Conservation (phyloP, 345 rosid species). For the Cardamine chenopodiifolia region DNA sequence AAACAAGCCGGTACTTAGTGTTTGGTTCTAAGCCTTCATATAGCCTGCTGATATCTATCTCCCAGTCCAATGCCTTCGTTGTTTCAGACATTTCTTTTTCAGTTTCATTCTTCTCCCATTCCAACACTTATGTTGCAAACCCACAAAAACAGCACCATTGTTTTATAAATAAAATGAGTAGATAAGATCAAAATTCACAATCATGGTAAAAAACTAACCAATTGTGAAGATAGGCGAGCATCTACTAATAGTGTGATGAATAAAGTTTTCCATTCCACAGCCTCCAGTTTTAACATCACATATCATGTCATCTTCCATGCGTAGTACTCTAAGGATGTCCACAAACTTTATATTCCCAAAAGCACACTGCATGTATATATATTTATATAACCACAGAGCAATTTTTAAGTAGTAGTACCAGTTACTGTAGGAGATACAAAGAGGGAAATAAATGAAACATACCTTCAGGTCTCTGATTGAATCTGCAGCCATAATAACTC, state of each 20-base stretch:
- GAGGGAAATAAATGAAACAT: neutral
- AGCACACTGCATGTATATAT: slow-evolving; percentile 21
- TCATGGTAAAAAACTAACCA: slow-evolving; percentile 18
- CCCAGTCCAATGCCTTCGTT: slow-evolving; percentile 27
- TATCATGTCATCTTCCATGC: slow-evolving; percentile 18
- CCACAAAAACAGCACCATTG: neutral
- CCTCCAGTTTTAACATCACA: slow-evolving; percentile 36
- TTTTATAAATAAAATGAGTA: neutral
- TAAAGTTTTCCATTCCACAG: slow-evolving; percentile 25
- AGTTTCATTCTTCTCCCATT: too few relatives aligned
- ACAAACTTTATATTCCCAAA: slow-evolving; percentile 25
- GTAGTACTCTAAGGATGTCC: slow-evolving; percentile 23
- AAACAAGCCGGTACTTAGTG: slow-evolving; percentile 34
- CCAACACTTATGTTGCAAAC: slow-evolving; percentile 31
- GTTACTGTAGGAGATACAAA: neutral
- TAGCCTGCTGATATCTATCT: slow-evolving; percentile 37
- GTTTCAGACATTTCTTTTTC: slow-evolving; percentile 26
- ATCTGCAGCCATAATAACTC: slow-evolving; percentile 19
- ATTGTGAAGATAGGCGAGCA: slow-evolving; percentile 24
- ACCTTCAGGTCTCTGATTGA: slow-evolving; percentile 32
- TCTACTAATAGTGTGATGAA: slow-evolving; percentile 14
- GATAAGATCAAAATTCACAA: neutral
- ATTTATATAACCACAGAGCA: neutral
- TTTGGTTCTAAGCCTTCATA: slow-evolving; percentile 25
- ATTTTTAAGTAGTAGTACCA: neutral